Evolutionary conservation across 108 stramenopile species (phyloP).

Genomic region (Parmales sp.): DNA sequence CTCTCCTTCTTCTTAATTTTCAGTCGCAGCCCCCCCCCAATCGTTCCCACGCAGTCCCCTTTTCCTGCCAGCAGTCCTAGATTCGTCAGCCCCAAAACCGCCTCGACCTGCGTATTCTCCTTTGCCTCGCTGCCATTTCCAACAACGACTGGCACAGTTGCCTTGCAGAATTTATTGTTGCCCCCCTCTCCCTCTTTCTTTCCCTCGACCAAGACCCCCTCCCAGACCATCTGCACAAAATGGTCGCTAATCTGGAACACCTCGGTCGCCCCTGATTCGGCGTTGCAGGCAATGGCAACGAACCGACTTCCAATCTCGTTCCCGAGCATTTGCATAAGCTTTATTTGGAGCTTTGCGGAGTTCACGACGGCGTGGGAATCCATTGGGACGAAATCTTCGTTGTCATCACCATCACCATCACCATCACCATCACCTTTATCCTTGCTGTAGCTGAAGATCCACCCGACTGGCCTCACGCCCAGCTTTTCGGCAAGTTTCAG

Average conservation of each 20-base stretch:
- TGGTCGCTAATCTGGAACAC: constrained; percentile 77
- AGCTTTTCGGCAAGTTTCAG: constrained; percentile 52
- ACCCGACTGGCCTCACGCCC: constrained; percentile 59
- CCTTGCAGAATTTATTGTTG: too few relatives aligned
- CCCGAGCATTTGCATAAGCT: constrained; percentile 41
- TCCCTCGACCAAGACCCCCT: constrained; percentile 34
- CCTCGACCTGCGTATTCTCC: too few relatives aligned
- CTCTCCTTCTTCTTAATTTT: too few relatives aligned
- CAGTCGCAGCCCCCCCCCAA: too few relatives aligned
- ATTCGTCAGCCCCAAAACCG: too few relatives aligned
- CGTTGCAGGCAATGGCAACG: constrained; percentile 65
- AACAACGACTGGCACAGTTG: too few relatives aligned
- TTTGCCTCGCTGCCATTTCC: too few relatives aligned
- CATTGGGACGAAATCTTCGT: constrained; percentile 51
- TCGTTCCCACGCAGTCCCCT: too few relatives aligned
- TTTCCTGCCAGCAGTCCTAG: too few relatives aligned
- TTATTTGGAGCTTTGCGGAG: constrained; percentile 53
- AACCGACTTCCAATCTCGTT: constrained; percentile 48
- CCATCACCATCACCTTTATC: constrained; percentile 32
- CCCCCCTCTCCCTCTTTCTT: constrained; percentile 18
- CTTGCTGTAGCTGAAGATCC: constrained; percentile 67
- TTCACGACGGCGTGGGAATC: constrained; percentile 42
- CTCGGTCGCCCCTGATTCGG: constrained; percentile 61
- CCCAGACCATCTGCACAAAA: constrained; percentile 71
- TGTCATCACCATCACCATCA: constrained; percentile 17